Percentiles rank a stretch among this genome's conserved stretches.
These are phyloP conservation scores for Cucumis melo DNA, from an alignment of 306 rosid species.

Conservation along the genomic window DNA sequence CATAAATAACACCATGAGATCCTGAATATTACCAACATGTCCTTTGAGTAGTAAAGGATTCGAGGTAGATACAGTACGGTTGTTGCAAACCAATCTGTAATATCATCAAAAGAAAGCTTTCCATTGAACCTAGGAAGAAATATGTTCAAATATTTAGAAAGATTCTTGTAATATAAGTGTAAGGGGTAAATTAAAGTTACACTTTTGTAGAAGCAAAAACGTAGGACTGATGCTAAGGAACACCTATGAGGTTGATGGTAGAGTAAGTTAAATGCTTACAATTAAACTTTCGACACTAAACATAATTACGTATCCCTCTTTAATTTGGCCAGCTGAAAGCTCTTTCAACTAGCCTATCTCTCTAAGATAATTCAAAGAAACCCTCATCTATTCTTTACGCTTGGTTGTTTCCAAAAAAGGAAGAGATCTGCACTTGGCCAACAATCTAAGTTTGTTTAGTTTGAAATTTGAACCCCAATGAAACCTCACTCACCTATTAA, in stretches of 20 bases:
- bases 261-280: neutral
- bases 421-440: neutral
- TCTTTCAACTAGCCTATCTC: neutral
- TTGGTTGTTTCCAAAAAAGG: neutral
- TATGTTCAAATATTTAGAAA: neutral
- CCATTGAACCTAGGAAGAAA: constrained; percentile 49
- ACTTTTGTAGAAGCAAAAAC: neutral
- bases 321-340: neutral
- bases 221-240: neutral
- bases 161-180: neutral
- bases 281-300: neutral
- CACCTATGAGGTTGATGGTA: neutral
- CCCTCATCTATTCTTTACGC: neutral
- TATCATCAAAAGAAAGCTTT: constrained; percentile 44
- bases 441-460: neutral
- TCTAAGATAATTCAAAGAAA: neutral
- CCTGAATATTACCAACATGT: constrained; percentile 50
- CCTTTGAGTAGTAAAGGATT: constrained; percentile 64
- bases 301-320: neutral
- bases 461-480: neutral
- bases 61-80: constrained; percentile 60
- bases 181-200: neutral
- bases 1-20: neutral
- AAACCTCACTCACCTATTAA: constrained; percentile 44
- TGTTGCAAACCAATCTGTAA: constrained; percentile 89